These are phyloP conservation scores for Apiotrichum gracile DNA, from an alignment of 1,284 basidiomycete species.

Conservation along the genomic window DNA sequence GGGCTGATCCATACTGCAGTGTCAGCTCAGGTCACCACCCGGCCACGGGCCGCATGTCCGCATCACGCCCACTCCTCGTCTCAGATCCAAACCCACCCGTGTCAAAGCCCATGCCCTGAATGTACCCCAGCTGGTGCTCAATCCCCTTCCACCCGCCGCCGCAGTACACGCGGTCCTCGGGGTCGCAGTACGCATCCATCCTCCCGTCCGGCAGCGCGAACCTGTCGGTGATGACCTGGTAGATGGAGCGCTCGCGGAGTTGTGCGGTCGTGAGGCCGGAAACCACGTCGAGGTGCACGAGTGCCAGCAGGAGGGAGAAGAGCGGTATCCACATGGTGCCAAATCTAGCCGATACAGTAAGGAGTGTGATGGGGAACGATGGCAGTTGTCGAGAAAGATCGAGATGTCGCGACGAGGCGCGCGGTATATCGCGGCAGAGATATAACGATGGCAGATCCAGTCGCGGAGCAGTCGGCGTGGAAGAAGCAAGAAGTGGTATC, in stretches of 20 bases:
- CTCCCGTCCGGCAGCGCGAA: conserved; percentile 37
- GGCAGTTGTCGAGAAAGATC: too few relatives aligned
- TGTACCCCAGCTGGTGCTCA: conserved; percentile 39
- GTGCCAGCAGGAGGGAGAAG: background rate
- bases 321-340: conserved; percentile 1
- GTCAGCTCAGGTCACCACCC: background rate
- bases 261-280: conserved; percentile 27
- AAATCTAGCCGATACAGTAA: too few relatives aligned
- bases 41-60: background rate
- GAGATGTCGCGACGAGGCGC: too few relatives aligned
- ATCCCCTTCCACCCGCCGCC: conserved; percentile 43
- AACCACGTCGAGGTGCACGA: conserved; percentile 18
- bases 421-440: too few relatives aligned
- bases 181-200: conserved; percentile 23
- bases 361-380: too few relatives aligned
- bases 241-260: conserved; percentile 42
- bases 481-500: too few relatives aligned
- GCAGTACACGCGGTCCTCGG: conserved; percentile 32
- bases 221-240: conserved; percentile 45
- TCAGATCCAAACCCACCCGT: conserved; percentile 27
- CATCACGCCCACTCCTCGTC: too few relatives aligned
- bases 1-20: conserved; percentile 44
- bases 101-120: conserved; percentile 47
- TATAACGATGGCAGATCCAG: too few relatives aligned
- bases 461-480: too few relatives aligned